These are phyloP conservation scores for Mycena crocata DNA, from an alignment of 768 basidiomycete species.

Conservation along the genomic window DNA sequence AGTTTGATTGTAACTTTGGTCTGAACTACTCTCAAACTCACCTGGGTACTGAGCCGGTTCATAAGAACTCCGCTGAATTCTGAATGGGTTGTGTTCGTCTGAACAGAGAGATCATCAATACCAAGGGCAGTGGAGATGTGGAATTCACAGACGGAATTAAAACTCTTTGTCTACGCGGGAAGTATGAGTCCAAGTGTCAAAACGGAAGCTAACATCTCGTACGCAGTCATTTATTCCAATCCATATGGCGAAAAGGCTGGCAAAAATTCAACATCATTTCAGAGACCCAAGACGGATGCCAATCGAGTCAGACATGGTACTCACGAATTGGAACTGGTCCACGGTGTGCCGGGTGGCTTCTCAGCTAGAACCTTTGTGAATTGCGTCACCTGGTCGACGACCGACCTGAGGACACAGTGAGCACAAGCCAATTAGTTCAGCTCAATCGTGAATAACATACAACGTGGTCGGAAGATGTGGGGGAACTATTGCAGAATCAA, in stretches of 20 bases:
- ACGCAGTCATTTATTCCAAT: constrained; percentile 77
- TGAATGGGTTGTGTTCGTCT: constrained; percentile 53
- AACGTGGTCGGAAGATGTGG: constrained; percentile 61
- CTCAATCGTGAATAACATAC: constrained; percentile 34
- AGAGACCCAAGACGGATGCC: not conserved
- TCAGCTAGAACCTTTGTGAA: constrained; percentile 58
- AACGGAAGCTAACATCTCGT: constrained; percentile 37
- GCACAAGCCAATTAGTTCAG: not conserved
- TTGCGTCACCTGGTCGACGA: constrained; percentile 68
- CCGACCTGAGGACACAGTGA: constrained; percentile 44
- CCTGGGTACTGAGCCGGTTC: constrained; percentile 48
- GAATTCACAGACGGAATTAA: constrained; percentile 51
- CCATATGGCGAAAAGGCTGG: constrained; percentile 66
- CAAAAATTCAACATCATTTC: not conserved
- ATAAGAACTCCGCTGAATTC: constrained; percentile 50
- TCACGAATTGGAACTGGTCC: constrained; percentile 61
- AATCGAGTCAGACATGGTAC: not conserved
- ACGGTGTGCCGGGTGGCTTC: constrained; percentile 58
- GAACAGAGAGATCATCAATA: not conserved
- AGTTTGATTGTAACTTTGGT: constrained; percentile 15
- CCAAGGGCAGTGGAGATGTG: not conserved
- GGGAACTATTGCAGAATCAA: constrained; percentile 63
- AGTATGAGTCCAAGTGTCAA: constrained; percentile 22
- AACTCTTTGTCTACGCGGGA: constrained; percentile 57
- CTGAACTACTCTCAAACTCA: constrained; percentile 22